A percentile compares a stretch with the other conserved stretches of the same genome.
Conservation (phyloP, 441 rosid species). For the Gossypium aridum region DNA sequence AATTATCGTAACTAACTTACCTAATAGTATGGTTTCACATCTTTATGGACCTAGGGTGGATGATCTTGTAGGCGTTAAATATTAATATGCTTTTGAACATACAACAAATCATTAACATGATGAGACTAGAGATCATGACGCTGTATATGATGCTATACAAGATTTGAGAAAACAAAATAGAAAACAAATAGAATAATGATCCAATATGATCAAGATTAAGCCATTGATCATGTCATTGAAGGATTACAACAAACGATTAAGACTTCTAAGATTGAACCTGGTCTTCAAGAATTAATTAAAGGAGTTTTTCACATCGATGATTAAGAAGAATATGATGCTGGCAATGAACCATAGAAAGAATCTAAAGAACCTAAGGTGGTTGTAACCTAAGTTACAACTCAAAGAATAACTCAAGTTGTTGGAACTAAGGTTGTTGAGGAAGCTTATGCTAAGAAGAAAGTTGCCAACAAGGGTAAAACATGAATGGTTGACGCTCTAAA, state of each 20-base stretch:
- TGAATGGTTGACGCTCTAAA: not conserved
- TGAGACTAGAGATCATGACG: not conserved
- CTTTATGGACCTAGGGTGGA: not conserved
- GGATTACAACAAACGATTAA: not conserved
- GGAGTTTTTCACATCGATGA: not conserved
- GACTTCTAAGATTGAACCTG: not conserved
- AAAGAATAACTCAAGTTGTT: not conserved
- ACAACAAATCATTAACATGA: not conserved
- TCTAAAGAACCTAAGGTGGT: not conserved
- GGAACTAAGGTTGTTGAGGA: not conserved
- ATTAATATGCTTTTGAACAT: not conserved
- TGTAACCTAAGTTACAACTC: not conserved
- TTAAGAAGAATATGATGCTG: not conserved
- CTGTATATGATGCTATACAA: not conserved
- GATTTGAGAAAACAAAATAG: too few species aligned
- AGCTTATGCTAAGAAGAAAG: not conserved
- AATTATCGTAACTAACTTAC: not conserved
- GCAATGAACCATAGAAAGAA: not conserved
- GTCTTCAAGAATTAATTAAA: not conserved
- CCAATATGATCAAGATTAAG: not conserved
- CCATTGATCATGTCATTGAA: not conserved
- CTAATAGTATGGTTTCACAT: not conserved
- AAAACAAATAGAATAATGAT: too few species aligned
- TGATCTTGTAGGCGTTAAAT: not conserved
- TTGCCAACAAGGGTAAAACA: not conserved